Base-by-base conservation (phyloP, 345 rosid species). In the Cardamine chenopodiifolia region DNA sequence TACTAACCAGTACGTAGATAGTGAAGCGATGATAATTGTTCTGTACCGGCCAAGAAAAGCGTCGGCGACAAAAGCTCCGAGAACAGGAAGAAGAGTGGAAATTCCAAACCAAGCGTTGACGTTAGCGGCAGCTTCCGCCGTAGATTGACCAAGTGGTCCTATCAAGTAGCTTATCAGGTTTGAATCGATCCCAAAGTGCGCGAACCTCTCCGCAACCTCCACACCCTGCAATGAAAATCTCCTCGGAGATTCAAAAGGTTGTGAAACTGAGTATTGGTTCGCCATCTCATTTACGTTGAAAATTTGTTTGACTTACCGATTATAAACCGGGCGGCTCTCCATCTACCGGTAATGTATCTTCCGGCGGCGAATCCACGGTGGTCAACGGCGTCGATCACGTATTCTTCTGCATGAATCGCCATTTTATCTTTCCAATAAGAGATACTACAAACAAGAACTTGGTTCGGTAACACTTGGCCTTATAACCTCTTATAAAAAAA, bases 41-140 rank as follows among this genome's bases (percentile, higher is more conserved):
- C 68, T 74, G 56, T 82, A 84, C 12, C 85, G 82, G 20, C 87
- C 87, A 25, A 84, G 76, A 53, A 72, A 80, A 31, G 85, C 75
- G 65, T 82, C 85, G 18, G 87, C 85, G 18, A 82, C 22, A 29
- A 80, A 74, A 17, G 87, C 87, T 22, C 83, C 83, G 1, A 84
- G 31, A 31, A 85, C 62, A 39, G 88, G 88, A 18, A 85, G 79
- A 54, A 85, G 45, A 18, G 68, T n/a, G 1, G 71, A 37, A 11
- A 70, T 40, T 4, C 88, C 88, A 0, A 80, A 76, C 88, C 87
- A 82, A 2, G 81, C 78, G 58, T 84, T 80, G 22, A 85, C 80
- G n/a, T 85, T 78, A 22, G 65, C 83, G 4, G 88, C 85, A 12
- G 85, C 87, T 4, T 56, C 52, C 19, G 78, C 82, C 7, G 81